These are phyloP conservation scores for Zasmidium angulare DNA, from an alignment of 2,329 filamentous ascomycete genomes.

Conservation along the genomic window DNA sequence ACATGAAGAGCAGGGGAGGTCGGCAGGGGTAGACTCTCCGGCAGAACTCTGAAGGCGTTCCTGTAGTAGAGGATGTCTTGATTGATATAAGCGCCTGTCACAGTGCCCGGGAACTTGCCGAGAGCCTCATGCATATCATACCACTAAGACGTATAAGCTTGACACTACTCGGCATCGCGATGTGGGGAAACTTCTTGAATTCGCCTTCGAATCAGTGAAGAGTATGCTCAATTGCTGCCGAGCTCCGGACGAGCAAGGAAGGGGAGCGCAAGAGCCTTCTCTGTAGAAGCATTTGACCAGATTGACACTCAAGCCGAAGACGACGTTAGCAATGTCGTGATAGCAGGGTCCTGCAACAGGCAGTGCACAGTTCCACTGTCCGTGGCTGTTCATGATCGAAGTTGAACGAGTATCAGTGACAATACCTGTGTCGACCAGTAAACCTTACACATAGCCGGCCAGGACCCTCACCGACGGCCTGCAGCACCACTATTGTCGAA, in stretches of 20 bases:
- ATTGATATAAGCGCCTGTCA: neutral
- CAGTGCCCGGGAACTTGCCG: neutral
- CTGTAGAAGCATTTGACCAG: too few species aligned
- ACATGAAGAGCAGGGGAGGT: neutral
- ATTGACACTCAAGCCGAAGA: too few species aligned
- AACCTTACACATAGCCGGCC: too few species aligned
- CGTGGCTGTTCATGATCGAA: neutral
- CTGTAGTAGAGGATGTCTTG: neutral
- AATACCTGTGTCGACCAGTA: too few species aligned
- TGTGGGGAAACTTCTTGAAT: neutral
- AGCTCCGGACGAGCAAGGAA: too few species aligned
- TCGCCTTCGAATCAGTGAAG: too few species aligned
- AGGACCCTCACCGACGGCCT: too few species aligned
- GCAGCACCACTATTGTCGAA: too few species aligned
- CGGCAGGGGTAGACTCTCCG: neutral
- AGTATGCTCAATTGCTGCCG: neutral
- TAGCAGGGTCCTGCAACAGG: too few species aligned
- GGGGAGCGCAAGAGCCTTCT: too few species aligned
- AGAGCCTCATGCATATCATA: neutral
- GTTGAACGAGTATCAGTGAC: neutral
- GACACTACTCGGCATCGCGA: neutral
- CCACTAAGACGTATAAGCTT: neutral
- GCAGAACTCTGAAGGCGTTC: neutral
- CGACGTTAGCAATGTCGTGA: too few species aligned
- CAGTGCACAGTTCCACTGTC: too few species aligned